Conservation (phyloP, 2,329 filamentous ascomycete genomes). For the Hypoxylon sp. region DNA sequence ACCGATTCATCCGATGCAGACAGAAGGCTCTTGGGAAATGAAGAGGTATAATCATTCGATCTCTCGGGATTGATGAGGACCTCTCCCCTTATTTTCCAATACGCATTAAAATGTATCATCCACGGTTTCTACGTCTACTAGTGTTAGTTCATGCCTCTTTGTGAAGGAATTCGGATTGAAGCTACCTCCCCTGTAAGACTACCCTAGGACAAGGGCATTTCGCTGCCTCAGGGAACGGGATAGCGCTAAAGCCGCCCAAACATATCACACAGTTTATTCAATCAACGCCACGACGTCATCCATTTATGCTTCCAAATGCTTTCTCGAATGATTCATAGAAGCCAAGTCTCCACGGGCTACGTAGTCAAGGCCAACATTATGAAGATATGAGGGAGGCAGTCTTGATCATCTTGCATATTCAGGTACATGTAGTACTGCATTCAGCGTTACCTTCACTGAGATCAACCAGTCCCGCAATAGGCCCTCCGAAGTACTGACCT, state of each 20-base stretch:
- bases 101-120: too few species aligned
- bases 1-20: too few species aligned
- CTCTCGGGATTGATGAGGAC: too few species aligned
- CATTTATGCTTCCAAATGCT: background rate
- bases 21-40: too few species aligned
- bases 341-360: background rate
- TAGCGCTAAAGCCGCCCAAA: background rate
- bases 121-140: too few species aligned
- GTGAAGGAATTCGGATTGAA: too few species aligned
- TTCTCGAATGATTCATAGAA: background rate
- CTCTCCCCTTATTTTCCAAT: too few species aligned
- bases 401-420: too few species aligned
- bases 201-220: too few species aligned
- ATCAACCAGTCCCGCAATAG: background rate
- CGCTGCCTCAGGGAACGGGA: background rate
- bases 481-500: background rate
- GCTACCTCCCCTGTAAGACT: too few species aligned
- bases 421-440: background rate
- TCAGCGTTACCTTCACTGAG: background rate
- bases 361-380: background rate
- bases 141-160: too few species aligned
- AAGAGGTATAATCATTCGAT: too few species aligned
- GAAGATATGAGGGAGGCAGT: background rate
- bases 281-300: constrained; percentile 15
- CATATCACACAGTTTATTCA: background rate